Base-by-base conservation (phyloP, 2,329 filamentous ascomycete genomes). In the Trichoderma guizhouense region DNA sequence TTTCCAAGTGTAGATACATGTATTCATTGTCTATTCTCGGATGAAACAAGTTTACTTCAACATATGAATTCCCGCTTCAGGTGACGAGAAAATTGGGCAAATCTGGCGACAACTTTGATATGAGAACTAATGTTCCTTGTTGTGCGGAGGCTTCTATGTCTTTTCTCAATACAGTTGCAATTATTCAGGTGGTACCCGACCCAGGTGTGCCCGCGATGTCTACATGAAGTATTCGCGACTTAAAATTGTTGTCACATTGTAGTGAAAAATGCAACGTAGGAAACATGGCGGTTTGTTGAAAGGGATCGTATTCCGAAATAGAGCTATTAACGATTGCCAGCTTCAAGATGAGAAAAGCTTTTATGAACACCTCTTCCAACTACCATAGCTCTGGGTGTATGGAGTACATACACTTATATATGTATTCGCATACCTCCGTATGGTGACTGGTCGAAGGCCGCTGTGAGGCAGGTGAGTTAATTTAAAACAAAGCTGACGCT, bases 291-390 rank as follows among this genome's bases (percentile, higher is more conserved):
- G 7, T 43, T 43, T 9, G 15, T n/a, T 43, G 39, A 8, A 43
- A 43, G 15, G 15, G 39, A 2, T 43, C 39, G 7, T 43, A n/a
- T 43, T n/a, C 7, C 7, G 15, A 43, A 43, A 1, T 43, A n/a
- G 7, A 39, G 15, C 36, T 0, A 43, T 18, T 1, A n/a, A 1
- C 7, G 1, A 3, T 43, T 3, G 15, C 36, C 15, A 0, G 15
- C 15, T 43, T 43, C 39, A 43, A 43, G 14, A 43, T 43, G 6
- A n/a, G 1, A n/a, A 43, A 9, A n/a, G 1, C 7, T n/a, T 43
- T 43, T 43, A 9, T 43, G 7, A 43, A n/a, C 7, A 3, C 36
- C 18, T 43, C 7, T 43, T 43, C 39, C 15, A 8, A 43, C 18
- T 43, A 43, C 3, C 39, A 43, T n/a, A 43, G 39, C 39, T 43